Percentiles rank a stretch among this genome's conserved stretches.
phyloP scores from a whole-genome alignment of 495 filamentous ascomycete species.

The Immersiella caudata region DNA sequence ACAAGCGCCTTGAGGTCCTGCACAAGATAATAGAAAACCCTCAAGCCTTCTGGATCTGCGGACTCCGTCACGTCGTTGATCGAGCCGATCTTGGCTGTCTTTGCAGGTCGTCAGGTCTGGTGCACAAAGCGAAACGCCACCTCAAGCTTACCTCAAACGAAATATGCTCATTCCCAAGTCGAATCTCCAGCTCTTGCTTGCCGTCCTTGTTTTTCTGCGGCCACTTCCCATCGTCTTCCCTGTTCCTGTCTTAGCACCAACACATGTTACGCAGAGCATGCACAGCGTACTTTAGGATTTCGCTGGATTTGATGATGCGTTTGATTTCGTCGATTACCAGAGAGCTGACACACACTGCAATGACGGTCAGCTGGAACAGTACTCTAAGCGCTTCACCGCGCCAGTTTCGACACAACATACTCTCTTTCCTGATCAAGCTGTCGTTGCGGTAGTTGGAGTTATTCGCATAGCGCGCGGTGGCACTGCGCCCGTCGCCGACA shows the following conservation, averaged over 20 bases:
- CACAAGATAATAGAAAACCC: conserved; percentile 99
- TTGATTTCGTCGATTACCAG: conserved; percentile 94
- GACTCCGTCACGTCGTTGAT: conserved; percentile 96
- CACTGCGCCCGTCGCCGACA: conserved; percentile 91
- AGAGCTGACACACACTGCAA: conserved; percentile 90
- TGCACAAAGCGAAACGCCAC: not conserved
- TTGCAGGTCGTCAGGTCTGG: conserved; percentile 33
- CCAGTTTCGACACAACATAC: conserved; percentile 55
- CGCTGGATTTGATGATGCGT: conserved; percentile 94
- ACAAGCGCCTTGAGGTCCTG: conserved; percentile 97
- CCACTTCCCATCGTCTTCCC: conserved; percentile 99
- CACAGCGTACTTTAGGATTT: conserved; percentile 86
- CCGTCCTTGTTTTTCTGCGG: conserved; percentile 99
- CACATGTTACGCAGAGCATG: not conserved
- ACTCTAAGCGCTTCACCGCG: not conserved
- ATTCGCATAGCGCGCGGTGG: conserved; percentile 95
- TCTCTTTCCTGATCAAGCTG: conserved; percentile 98
- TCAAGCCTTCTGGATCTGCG: conserved; percentile 90
- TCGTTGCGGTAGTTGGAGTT: conserved; percentile 99
- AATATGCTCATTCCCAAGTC: conserved; percentile 93
- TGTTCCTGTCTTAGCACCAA: conserved; percentile 45
- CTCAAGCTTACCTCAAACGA: conserved; percentile 79
- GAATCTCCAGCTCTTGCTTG: conserved; percentile 94
- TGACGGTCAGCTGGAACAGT: not conserved
- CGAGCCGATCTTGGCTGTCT: conserved; percentile 99